Percentiles rank a stretch among this genome's conserved stretches.
phyloP scores from a whole-genome alignment of 352 stramenopile genomes.

The Phytophthora europaea region DNA sequence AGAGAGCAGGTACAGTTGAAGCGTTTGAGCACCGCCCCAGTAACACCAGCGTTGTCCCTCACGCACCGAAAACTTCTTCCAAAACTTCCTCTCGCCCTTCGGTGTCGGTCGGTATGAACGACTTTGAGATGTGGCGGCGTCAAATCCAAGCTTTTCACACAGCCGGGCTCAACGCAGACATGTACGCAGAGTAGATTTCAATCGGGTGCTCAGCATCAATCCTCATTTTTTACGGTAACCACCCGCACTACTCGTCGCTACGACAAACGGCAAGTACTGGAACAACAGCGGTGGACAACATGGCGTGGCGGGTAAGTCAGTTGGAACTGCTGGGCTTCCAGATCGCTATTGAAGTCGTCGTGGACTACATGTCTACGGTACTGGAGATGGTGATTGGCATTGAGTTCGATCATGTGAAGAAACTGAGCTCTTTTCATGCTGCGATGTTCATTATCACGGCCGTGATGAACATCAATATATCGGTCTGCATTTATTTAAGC shows the following conservation, averaged over 20 bases:
- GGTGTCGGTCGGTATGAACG: neutral
- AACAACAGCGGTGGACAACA: neutral
- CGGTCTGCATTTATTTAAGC: slow-evolving; percentile 29
- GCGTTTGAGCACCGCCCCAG: neutral
- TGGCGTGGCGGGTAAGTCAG: neutral
- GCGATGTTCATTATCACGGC: slow-evolving; percentile 15
- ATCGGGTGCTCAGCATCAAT: slow-evolving; percentile 35
- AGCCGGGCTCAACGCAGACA: slow-evolving; percentile 27
- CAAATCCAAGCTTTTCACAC: slow-evolving; percentile 22
- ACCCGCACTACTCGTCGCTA: slow-evolving; percentile 22
- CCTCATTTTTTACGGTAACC: slow-evolving; percentile 34
- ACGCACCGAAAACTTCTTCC: neutral
- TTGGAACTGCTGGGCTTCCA: slow-evolving; percentile 12
- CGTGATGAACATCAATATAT: slow-evolving; percentile 37
- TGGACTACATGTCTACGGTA: slow-evolving; percentile 23
- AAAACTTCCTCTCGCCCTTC: neutral
- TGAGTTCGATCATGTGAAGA: slow-evolving; percentile 18
- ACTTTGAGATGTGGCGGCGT: slow-evolving; percentile 12
- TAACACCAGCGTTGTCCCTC: neutral
- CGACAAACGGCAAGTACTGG: slow-evolving; percentile 4
- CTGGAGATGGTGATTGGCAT: slow-evolving; percentile 21
- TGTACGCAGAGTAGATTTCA: slow-evolving; percentile 49
- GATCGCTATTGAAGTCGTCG: slow-evolving; percentile 10
- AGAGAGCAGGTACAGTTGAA: neutral
- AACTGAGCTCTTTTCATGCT: slow-evolving; percentile 22